These are phyloP conservation scores for Sclerotinia sclerotiorum DNA, from an alignment of 2,329 filamentous ascomycete species.

Conservation along the genomic window DNA sequence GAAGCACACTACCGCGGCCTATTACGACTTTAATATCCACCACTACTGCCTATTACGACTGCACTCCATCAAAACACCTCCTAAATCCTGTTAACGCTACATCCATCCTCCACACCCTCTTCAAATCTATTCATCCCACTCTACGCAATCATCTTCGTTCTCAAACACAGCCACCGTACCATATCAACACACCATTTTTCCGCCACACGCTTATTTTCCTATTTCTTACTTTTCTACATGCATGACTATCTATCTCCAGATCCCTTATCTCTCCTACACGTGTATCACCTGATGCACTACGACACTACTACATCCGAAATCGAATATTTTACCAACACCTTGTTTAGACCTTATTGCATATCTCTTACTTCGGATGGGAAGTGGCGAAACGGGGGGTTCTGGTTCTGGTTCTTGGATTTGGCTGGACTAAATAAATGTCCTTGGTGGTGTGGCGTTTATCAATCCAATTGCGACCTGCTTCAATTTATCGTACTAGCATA, in stretches of 20 bases:
- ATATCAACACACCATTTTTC: constrained; percentile 1
- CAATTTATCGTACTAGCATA: constrained; percentile 22
- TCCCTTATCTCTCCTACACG: constrained; percentile 10
- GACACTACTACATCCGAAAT: constrained; percentile 4
- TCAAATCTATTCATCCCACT: constrained; percentile 6
- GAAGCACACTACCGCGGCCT: not conserved
- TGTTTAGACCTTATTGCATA: constrained; percentile 14
- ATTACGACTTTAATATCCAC: constrained; percentile 9
- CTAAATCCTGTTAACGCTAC: constrained; percentile 7
- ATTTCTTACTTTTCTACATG: constrained; percentile 14
- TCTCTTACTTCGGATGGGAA: constrained; percentile 2
- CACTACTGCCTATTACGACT: not conserved
- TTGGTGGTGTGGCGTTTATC: constrained; percentile 18
- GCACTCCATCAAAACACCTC: not conserved
- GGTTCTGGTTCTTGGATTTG: constrained; percentile 8
- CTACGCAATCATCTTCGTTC: constrained; percentile 3
- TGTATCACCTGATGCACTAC: constrained; percentile 17
- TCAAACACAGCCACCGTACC: constrained; percentile 7
- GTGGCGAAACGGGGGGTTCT: constrained; percentile 11
- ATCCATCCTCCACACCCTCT: constrained; percentile 16
- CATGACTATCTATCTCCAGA: constrained; percentile 16
- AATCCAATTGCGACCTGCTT: constrained; percentile 4
- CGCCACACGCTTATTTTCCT: constrained; percentile 19
- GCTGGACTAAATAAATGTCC: constrained; percentile 10
- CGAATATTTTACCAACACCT: constrained; percentile 10